These are phyloP conservation scores for Sutorius australiensis DNA, from an alignment of 768 basidiomycete genomes.

Conservation along the genomic window DNA sequence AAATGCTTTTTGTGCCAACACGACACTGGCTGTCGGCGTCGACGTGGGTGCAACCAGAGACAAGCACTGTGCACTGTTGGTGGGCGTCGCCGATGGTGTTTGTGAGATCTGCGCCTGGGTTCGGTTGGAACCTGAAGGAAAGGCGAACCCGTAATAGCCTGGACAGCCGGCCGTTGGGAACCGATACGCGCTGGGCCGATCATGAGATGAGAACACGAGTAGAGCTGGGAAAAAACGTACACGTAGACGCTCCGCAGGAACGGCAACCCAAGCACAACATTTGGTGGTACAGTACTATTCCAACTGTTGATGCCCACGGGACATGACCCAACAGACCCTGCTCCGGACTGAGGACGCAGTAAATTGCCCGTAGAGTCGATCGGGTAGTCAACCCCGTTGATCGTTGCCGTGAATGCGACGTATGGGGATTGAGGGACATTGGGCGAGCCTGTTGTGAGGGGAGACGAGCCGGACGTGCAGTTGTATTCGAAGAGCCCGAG, in stretches of 20 bases:
- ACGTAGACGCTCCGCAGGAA: slow-evolving; percentile 32
- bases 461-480: slow-evolving; percentile 7
- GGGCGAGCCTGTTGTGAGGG: not conserved
- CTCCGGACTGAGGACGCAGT: slow-evolving; percentile 9
- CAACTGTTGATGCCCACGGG: slow-evolving; percentile 21
- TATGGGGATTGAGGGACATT: slow-evolving; percentile 14
- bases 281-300: slow-evolving; percentile 10
- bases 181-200: slow-evolving; percentile 26
- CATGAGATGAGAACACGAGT: not conserved
- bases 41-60: slow-evolving; percentile 26
- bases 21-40: slow-evolving; percentile 21
- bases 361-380: slow-evolving; percentile 25
- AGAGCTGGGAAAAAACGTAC: slow-evolving; percentile 11
- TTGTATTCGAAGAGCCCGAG: slow-evolving; percentile 10
- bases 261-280: slow-evolving; percentile 21
- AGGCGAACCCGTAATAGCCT: slow-evolving; percentile 32
- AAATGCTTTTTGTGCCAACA: slow-evolving; percentile 10
- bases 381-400: slow-evolving; percentile 32
- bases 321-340: slow-evolving; percentile 3
- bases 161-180: slow-evolving; percentile 30
- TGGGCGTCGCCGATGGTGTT: slow-evolving; percentile 26
- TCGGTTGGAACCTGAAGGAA: slow-evolving; percentile 26
- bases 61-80: slow-evolving; percentile 24
- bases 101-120: slow-evolving; percentile 28
- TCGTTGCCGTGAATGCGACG: slow-evolving; percentile 25